phyloP scores from a whole-genome alignment of 2,329 filamentous ascomycete species.

The Verticillium zaregamsianum region DNA sequence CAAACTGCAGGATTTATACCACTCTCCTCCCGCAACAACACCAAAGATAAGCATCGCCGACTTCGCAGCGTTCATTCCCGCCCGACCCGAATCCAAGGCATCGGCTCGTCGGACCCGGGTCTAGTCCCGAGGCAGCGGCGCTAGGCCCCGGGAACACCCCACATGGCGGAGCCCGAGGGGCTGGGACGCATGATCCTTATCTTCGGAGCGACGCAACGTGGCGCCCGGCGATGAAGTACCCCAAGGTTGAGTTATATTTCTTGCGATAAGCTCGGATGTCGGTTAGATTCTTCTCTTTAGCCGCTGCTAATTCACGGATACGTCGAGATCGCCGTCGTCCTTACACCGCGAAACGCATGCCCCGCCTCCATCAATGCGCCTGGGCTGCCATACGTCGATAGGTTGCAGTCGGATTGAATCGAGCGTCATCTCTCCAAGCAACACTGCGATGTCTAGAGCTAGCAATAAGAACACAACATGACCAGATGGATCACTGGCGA shows the following conservation, averaged over 20 bases:
- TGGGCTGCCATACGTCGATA: too few species aligned
- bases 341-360: too few species aligned
- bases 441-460: too few species aligned
- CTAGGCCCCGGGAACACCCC: background rate
- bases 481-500: too few species aligned
- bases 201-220: background rate
- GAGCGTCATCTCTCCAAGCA: too few species aligned
- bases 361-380: too few species aligned
- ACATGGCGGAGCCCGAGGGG: background rate
- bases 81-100: background rate
- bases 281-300: too few species aligned
- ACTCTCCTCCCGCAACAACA: background rate
- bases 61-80: background rate
- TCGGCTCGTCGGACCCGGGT: background rate
- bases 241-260: background rate
- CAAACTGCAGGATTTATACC: background rate
- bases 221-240: background rate
- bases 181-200: background rate
- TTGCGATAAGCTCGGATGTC: background rate
- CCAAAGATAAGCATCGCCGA: background rate
- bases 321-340: too few species aligned
- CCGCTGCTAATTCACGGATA: too few species aligned
- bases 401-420: too few species aligned
- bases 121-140: background rate
- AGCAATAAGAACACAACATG: too few species aligned